Evolutionary conservation across 768 basidiomycete species (phyloP), one percentile per base, ranked within the genome.

Genomic region (Lactarius sp.): DNA sequence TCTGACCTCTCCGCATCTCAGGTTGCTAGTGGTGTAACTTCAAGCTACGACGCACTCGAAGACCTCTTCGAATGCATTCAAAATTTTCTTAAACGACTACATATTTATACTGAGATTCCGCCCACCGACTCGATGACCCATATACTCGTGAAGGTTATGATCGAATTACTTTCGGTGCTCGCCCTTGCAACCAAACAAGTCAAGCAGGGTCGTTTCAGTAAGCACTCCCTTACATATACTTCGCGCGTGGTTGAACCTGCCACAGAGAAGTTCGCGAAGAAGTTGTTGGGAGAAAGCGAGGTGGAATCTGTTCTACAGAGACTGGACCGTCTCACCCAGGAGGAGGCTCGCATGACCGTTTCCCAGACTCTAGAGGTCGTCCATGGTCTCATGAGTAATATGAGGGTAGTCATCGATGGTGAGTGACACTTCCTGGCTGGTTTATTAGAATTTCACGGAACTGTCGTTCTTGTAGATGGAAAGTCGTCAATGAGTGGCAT

Each of bases 141-240:
- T 7, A 56, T 59, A 1, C 31, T 59, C 4, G 44, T 47, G 0
- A 64, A 54, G 12, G 34, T 64, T 1, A 34, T 64, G 44, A 52
- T 13, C 1, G n/a, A 64, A 22, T 31, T 64, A 37, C 46, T 64
- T 8, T 52, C 62, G 1, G 52, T 59, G 14, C 57, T 64, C 33
- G 57, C 51, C n/a, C 36, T 64, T 3, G 57, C 57, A 27, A 64
- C 44, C 0, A 64, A 64, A 4, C 56, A 64, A 14, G 59, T 54
- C 1, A 47, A 46, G 7, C 57, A 53, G n/a, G 46, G 62, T 6
- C 36, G 57, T 7, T n/a, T 64, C 9, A 59, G 62, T 64, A n/a
- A 20, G 62, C 13, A 8, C 3, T 1, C 8, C 31, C n/a, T 31
- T n/a, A n/a, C 2, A 1, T 16, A 33, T 56, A 3, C 6, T 0